Evolutionary conservation across 1,284 basidiomycete genomes (phyloP), one percentile per base, ranked within the genome.

Genomic region (Inonotus obliquus): DNA sequence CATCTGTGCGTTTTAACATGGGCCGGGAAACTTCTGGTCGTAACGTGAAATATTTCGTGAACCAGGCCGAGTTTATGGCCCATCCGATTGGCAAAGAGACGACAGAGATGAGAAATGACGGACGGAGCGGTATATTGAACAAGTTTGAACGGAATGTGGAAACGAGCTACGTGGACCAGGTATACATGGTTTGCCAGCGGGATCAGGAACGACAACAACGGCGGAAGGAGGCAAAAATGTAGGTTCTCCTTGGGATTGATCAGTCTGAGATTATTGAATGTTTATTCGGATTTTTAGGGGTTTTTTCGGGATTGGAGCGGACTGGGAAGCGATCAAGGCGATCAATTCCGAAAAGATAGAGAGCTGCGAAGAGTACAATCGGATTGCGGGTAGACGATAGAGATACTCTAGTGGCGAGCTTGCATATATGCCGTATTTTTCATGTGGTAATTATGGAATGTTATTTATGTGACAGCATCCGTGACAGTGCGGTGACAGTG

Each of bases 31-130:
- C 94, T 25, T 75, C 76, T 44, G 79, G 81, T 21, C 76, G 92
- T 63, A 83, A 85, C 48, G 79, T 98, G 51, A 83, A 83, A 21
- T 98, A 99, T 76, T 94, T 86, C 68, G 94, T 99, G 69, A 92
- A 96, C 72, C 78, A 81, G 4, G 76, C 77, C 9, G 90, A 96
- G 70, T 95, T 95, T 74, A 75, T 85, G 54, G 77, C 78, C 11
- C 94, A 96, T 72, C 88, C 92, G 29, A 89, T 94, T 64, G 89
- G 89, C 1, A 84, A 82, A 4, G 87, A 88, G 67, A 71, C 91
- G 54, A 9, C 9, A 9, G 32, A 32, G 32, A 32, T 9, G 81
- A 82, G 25, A 77, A 83, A 47, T 79, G 80, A 41, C 78, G 79
- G 4, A 72, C 77, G 51, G 71, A 75, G 57, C 71, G 72, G 51